phyloP scores from a whole-genome alignment of 192 early-diverging fungal species.

The Glomus cerebriforme region DNA sequence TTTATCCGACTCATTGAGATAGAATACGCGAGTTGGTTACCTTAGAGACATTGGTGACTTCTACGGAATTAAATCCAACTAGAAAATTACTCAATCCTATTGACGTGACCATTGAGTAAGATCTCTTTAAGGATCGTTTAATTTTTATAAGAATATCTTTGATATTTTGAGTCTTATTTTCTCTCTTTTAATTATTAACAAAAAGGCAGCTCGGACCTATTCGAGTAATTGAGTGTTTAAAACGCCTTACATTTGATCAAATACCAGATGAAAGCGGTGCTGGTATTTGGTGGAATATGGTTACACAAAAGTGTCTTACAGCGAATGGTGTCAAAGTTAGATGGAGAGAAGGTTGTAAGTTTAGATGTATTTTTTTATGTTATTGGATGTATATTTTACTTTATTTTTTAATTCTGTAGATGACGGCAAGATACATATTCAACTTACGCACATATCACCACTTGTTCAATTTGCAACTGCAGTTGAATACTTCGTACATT shows the following conservation, averaged over 20 bases:
- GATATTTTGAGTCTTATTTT: neutral
- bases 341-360: slow-evolving; percentile 9
- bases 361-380: neutral
- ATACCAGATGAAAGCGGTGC: slow-evolving; percentile 14
- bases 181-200: neutral
- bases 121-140: neutral
- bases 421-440: neutral
- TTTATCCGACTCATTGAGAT: neutral
- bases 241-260: neutral
- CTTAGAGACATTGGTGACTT: slow-evolving; percentile 11
- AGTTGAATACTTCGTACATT: slow-evolving; percentile 1
- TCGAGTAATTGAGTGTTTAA: neutral
- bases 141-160: neutral
- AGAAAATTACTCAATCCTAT: slow-evolving; percentile 6
- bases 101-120: neutral
- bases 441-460: slow-evolving; percentile 13
- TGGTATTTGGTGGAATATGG: slow-evolving; percentile 10
- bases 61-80: slow-evolving; percentile 11
- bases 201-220: neutral
- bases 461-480: neutral
- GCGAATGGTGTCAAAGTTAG: slow-evolving; percentile 1
- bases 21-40: slow-evolving; percentile 17
- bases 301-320: slow-evolving; percentile 17
- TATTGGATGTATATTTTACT: neutral
- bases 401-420: neutral